Evolutionary conservation across 495 filamentous ascomycete genomes (phyloP).

Genomic region (Pyrenula aspistea): DNA sequence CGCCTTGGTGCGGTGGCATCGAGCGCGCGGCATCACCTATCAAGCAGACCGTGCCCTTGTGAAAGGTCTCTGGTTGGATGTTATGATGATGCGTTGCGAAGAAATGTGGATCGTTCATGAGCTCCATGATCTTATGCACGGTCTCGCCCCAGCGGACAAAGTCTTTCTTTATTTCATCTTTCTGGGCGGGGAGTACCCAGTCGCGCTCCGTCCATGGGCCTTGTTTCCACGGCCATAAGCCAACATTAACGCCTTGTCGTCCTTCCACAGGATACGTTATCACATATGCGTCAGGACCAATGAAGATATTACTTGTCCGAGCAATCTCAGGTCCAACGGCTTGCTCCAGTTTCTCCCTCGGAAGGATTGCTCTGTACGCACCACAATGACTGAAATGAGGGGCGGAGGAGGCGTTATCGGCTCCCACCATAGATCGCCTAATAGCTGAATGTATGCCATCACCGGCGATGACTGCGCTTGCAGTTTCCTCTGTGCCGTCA

Average conservation of each 20-base stretch:
- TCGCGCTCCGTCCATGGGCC: constrained; percentile 18
- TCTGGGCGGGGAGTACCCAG: constrained; percentile 45
- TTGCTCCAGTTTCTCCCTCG: constrained; percentile 43
- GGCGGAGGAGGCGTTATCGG: constrained; percentile 19
- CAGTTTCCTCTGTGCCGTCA: constrained; percentile 18
- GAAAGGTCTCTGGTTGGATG: constrained; percentile 38
- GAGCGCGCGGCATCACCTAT: constrained; percentile 64
- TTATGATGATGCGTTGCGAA: constrained; percentile 35
- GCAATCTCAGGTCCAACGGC: constrained; percentile 39
- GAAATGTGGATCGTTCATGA: constrained; percentile 48
- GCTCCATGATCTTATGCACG: constrained; percentile 27
- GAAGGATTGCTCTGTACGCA: constrained; percentile 45
- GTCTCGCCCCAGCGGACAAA: constrained; percentile 39
- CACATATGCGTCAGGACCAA: constrained; percentile 45
- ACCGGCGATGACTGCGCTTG: constrained; percentile 40
- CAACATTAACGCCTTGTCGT: constrained; percentile 51
- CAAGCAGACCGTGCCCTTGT: constrained; percentile 40
- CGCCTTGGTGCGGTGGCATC: constrained; percentile 56
- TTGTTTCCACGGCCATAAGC: constrained; percentile 22
- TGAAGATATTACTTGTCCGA: constrained; percentile 38
- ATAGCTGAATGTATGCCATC: constrained; percentile 45
- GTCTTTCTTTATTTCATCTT: constrained; percentile 44
- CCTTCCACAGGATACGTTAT: constrained; percentile 57
- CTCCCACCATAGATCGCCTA: constrained; percentile 30
- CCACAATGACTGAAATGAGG: constrained; percentile 38